phyloP scores from a whole-genome alignment of 169 alveolate genomes.

The Blepharisma undulans region DNA sequence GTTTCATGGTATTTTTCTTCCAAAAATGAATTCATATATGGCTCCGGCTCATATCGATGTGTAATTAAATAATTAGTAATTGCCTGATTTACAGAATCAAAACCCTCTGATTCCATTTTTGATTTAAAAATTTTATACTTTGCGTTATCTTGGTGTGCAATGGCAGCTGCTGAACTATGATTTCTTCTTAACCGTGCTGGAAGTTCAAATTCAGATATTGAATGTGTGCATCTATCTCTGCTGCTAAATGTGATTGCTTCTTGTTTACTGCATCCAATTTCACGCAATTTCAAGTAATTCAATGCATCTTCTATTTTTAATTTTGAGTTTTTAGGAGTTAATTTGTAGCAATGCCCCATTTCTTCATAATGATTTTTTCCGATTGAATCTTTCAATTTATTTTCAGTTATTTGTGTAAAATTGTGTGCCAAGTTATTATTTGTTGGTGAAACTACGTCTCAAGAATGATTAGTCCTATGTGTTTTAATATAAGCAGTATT shows the following conservation, averaged over 20 bases:
- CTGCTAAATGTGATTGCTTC: conserved; percentile 14
- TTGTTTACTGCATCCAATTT: conserved; percentile 11
- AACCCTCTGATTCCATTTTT: neutral
- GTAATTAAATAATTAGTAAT: neutral
- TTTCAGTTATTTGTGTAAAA: neutral
- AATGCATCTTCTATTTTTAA: conserved; percentile 21
- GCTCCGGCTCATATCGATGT: neutral
- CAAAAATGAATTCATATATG: neutral
- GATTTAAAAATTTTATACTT: neutral
- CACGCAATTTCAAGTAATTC: neutral
- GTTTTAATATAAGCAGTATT: neutral
- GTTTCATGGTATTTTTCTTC: neutral
- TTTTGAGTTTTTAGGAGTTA: neutral
- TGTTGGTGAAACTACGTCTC: neutral
- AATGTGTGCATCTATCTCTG: neutral
- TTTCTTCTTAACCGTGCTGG: neutral
- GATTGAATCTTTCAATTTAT: neutral
- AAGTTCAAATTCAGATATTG: neutral
- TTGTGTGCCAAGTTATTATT: neutral
- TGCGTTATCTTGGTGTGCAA: neutral
- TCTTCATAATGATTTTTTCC: neutral
- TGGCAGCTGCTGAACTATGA: neutral
- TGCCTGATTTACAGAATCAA: neutral
- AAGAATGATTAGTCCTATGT: neutral
- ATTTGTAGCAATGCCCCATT: neutral